Evolutionary conservation across 2,329 filamentous ascomycete genomes (phyloP), one percentile per base, ranked within the genome.

Genomic region (Rachicladosporium sp.): DNA sequence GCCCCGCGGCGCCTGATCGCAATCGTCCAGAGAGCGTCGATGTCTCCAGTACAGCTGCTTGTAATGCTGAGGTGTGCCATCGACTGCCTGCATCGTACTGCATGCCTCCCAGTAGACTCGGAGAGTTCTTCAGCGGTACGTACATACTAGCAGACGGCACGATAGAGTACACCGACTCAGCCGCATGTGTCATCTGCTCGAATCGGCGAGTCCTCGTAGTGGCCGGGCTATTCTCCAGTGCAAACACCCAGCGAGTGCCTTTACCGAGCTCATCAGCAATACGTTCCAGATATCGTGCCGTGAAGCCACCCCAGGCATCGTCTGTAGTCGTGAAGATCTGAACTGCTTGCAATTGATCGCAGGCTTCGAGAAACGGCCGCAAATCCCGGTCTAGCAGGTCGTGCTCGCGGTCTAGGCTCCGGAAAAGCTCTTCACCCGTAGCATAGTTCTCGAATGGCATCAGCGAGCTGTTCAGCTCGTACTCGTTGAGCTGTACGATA

Each of bases 221-320:
- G 32, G 44, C 43, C 32, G 52, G 47, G 31, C 70, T 65, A 40
- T 80, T 78, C 58, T 93, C 82, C 13, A 87, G 58, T 0, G 82
- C 88, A 80, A 88, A 96, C 9, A 87, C 73, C 82, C 86, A 93
- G 27, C 95, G 75, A 37, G 77, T 77, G 29, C 78, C 75, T 64
- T 95, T 96, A 23, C 86, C 85, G 57, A 88, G 89, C 58, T 98
- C 91, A 56, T 98, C 91, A 45, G 84, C 69, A 42, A 98, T 62
- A 23, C 78, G 71, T 57, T 96, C 64, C 37, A 64, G 50, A 57
- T 63, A 67, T 45, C 53, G 57, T 37, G 60, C 58, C 34, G 65
- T 47, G 59, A 70, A 62, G 43, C 67, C 59, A 46, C 66, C 58
- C 67, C 67, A 69, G 44, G 71, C 60, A 66, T 73, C 51, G 63